Percentiles rank a stretch among this genome's conserved stretches.
These are phyloP conservation scores for Volvariella volvacea DNA, from an alignment of 1,284 basidiomycete species.

Conservation along the genomic window DNA sequence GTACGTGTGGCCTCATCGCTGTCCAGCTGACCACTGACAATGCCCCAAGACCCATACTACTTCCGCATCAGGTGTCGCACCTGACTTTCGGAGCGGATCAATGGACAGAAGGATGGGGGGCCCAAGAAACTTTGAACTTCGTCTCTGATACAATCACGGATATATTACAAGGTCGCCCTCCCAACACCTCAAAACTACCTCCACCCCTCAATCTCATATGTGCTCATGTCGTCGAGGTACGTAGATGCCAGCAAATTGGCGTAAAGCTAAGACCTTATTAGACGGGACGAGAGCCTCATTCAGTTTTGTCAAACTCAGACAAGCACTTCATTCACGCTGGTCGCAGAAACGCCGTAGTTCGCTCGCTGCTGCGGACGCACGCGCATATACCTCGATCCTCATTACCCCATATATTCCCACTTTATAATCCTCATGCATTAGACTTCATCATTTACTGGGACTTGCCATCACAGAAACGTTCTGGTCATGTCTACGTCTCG, in stretches of 20 bases:
- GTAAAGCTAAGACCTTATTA: too few species aligned
- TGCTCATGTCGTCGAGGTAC: conserved; percentile 44
- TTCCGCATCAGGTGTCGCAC: conserved; percentile 43
- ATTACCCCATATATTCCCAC: conserved; percentile 64
- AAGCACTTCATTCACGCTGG: conserved; percentile 43
- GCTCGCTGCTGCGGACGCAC: conserved; percentile 36
- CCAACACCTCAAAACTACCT: conserved; percentile 44
- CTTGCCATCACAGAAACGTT: conserved; percentile 46
- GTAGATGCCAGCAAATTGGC: conserved; percentile 1
- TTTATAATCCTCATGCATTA: conserved; percentile 67
- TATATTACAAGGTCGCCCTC: conserved; percentile 43
- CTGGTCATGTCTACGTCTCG: conserved; percentile 55
- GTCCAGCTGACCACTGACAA: not conserved
- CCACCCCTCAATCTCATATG: conserved; percentile 42
- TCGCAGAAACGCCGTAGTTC: conserved; percentile 36
- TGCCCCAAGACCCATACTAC: conserved; percentile 17
- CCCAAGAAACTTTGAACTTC: conserved; percentile 40
- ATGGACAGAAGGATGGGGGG: conserved; percentile 30
- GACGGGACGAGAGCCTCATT: conserved; percentile 7
- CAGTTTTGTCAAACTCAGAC: conserved; percentile 22
- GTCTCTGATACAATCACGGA: conserved; percentile 43
- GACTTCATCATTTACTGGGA: conserved; percentile 76
- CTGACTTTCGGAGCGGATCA: conserved; percentile 36
- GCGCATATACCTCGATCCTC: conserved; percentile 54
- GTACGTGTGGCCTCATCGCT: conserved; percentile 31